These are phyloP conservation scores for Bipolaris oryzae DNA, from an alignment of 2,329 filamentous ascomycete genomes.

Conservation along the genomic window DNA sequence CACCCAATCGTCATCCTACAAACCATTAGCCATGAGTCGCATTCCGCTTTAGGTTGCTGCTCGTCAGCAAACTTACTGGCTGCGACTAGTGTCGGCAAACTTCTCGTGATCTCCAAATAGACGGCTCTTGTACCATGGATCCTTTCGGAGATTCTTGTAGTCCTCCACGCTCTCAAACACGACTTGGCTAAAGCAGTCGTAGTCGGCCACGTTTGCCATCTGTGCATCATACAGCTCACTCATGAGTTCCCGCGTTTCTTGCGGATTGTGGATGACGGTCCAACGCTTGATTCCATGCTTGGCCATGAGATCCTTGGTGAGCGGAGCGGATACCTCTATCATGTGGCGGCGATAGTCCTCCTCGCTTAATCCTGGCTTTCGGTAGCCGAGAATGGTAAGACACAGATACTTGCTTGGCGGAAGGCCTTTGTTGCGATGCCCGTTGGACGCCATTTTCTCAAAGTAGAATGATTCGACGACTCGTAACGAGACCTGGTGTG, in stretches of 20 bases:
- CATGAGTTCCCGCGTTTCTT: slow-evolving; percentile 46
- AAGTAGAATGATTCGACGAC: neutral
- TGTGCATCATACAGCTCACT: slow-evolving; percentile 52
- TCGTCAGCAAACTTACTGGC: slow-evolving; percentile 34
- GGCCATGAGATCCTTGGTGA: slow-evolving; percentile 57
- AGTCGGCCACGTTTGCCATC: slow-evolving; percentile 58
- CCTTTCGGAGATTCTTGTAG: slow-evolving; percentile 57
- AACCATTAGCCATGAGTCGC: neutral
- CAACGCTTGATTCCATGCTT: slow-evolving; percentile 58
- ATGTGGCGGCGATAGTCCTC: slow-evolving; percentile 57
- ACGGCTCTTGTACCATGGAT: slow-evolving; percentile 57
- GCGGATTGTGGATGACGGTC: slow-evolving; percentile 54
- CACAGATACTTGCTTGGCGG: slow-evolving; percentile 44
- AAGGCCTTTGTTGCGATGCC: neutral
- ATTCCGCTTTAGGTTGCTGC: too few relatives aligned
- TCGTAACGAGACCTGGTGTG: neutral
- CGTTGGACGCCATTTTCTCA: neutral
- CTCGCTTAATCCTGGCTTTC: slow-evolving; percentile 56
- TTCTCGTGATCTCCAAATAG: slow-evolving; percentile 56
- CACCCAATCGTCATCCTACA: slow-evolving; percentile 57
- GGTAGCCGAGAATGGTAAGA: slow-evolving; percentile 58
- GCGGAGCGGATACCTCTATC: slow-evolving; percentile 54
- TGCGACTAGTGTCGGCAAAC: slow-evolving; percentile 58
- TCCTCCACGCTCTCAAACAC: slow-evolving; percentile 54
- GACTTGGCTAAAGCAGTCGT: slow-evolving; percentile 58